Evolutionary conservation across 2,329 filamentous ascomycete genomes (phyloP), one percentile per base, ranked within the genome.

Genomic region (Ascocoryne sarcoides): DNA sequence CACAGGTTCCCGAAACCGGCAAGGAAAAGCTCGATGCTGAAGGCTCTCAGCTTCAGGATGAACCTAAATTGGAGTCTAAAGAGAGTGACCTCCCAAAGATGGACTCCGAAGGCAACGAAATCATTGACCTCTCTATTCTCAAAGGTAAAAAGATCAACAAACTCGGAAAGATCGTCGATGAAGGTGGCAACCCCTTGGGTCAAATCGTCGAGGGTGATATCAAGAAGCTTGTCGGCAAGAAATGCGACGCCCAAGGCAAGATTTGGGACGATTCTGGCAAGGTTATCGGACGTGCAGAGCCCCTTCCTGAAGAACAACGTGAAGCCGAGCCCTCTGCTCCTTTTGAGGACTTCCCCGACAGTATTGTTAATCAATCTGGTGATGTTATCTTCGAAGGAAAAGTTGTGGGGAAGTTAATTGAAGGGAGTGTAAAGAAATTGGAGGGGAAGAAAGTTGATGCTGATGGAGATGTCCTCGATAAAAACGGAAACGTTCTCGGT

Each of bases 381-480:
- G 66, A 68, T 34, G 63, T 79, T 29, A 61, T 67, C 18, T 71
- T 65, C 43, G 64, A 71, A 7, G 72, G 67, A 10, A 65, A 70
- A 36, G 67, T 75, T 39, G 55, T 68, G 29, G 81, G 81, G 28
- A 72, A 73, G 37, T 62, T 84, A 3, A 60, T 76, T 3, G 73
- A 82, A 44, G 81, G 81, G 7, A 79, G 84, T 36, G 55, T 69
- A 3, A 78, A 79, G 62, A 69, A 70, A 39, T 67, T 84, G 20
- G 70, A 76, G 44, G 80, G 80, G 21, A 80, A 79, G 58, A 61
- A 68, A 26, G 84, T 92, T 10, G 86, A 92, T 44, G 82, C 86
- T 47, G 85, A 92, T 47, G 86, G 86, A 29, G 85, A 92, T 42
- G 78, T 93, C 26, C 69, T 84, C 40, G 86, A 92, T 66, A 80